Evolutionary conservation across 768 basidiomycete species (phyloP).

Genomic region (Amyloporia xantha): DNA sequence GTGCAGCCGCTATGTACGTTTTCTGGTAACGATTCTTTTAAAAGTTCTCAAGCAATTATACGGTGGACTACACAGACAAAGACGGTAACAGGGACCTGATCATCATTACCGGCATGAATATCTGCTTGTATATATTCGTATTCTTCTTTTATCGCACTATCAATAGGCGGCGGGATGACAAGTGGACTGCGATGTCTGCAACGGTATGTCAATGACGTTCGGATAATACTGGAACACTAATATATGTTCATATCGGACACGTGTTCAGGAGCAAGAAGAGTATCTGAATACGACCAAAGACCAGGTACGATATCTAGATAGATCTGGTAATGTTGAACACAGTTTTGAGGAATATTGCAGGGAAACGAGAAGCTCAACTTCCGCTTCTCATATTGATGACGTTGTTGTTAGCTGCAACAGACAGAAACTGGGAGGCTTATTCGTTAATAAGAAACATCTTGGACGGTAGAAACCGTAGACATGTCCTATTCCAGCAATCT

Average conservation of each 20-base stretch:
- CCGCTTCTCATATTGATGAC: constrained; percentile 46
- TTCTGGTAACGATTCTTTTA: too few species aligned
- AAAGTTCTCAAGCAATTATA: not conserved
- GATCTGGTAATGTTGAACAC: not conserved
- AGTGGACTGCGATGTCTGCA: constrained; percentile 44
- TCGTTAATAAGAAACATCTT: too few species aligned
- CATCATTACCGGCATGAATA: constrained; percentile 46
- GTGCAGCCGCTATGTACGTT: constrained; percentile 22
- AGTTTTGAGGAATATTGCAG: not conserved
- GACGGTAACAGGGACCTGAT: constrained; percentile 53
- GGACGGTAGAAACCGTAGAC: too few species aligned
- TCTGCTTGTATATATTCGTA: constrained; percentile 42
- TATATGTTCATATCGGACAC: not conserved
- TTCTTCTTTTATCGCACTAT: constrained; percentile 50
- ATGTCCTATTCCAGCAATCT: too few species aligned
- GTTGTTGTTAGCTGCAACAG: not conserved
- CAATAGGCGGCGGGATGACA: constrained; percentile 41
- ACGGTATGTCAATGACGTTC: constrained; percentile 36
- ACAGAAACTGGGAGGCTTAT: too few species aligned
- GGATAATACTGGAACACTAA: too few species aligned
- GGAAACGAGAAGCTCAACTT: constrained; percentile 59
- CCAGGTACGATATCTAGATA: constrained; percentile 12
- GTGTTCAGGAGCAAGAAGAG: constrained; percentile 41
- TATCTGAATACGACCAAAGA: constrained; percentile 60
- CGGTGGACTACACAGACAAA: constrained; percentile 37